Base-by-base conservation (phyloP, 2,329 filamentous ascomycete genomes). In the Endocalyx cinctus region DNA sequence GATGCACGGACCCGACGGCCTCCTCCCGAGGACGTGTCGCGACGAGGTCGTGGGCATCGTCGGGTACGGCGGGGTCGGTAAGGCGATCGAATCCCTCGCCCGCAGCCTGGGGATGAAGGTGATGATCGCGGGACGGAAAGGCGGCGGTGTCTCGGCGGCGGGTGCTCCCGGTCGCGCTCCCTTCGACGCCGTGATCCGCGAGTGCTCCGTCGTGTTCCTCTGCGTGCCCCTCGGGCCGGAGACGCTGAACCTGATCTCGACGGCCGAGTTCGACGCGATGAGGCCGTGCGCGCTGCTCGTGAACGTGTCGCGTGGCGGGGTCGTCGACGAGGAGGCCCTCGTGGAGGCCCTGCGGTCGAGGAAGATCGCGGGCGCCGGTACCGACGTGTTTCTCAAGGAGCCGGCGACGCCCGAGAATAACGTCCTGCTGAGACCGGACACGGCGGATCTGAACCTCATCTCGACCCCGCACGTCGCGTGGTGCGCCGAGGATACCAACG, bases 401-500 rank as follows among this genome's bases (percentile, higher is more conserved):
- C 55, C 55, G 10, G 50, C 54, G 10, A 36, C 38, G 3, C 41
- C 46, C 2, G 42, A 37, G 2, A 51, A 41, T 17, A 54, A 38
- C 23, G 31, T 35, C 13, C 35, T 57, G 19, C 38, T 57, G 2
- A 42, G 30, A 0, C 37, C 45, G 0, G 49, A 49, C 10, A 49
- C 42, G 16, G 46, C 39, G 12, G 48, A 41, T 2, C 42, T 58
- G 8, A 57, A 58, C 12, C 29, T 58, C 2, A 40, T 56, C 5
- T 48, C 48, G 2, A 57, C 54, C 17, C 55, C 54, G 11, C 55
- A 57, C 31, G 39, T 52, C 11, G 55, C 55, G 3, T 58, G 55
- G 55, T 49, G 44, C 16, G 47, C 51, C n/a, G 48, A 46, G 26
- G 48, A 54, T 13, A 57, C 52, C 0, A 47, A 41, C 15, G 37